Conservation (phyloP, 352 stramenopile genomes). For the Stephanocyclus meneghinianus region DNA sequence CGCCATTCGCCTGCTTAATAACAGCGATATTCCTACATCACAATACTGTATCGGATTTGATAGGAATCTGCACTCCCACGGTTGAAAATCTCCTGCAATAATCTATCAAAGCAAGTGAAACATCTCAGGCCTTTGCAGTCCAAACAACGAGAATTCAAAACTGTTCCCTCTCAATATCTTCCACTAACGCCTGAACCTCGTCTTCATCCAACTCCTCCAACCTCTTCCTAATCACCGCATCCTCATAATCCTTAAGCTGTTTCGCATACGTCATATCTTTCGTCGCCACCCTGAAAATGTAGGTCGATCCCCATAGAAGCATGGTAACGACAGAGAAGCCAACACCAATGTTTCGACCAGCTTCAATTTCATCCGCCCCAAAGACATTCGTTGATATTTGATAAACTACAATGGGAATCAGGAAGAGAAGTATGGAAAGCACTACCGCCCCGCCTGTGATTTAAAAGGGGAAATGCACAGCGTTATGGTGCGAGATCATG, state of each 20-base stretch:
- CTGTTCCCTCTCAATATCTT: constrained; percentile 75
- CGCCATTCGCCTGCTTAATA: neutral
- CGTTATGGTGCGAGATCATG: neutral
- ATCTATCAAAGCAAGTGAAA: neutral
- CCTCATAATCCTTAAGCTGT: constrained; percentile 85
- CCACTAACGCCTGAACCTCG: constrained; percentile 80
- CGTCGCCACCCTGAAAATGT: constrained; percentile 83
- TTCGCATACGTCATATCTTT: constrained; percentile 86
- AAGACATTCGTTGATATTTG: constrained; percentile 61
- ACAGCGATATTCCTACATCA: neutral
- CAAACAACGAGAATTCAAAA: constrained; percentile 28
- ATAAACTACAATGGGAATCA: constrained; percentile 74
- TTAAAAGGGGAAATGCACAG: neutral
- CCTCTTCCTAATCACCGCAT: constrained; percentile 83
- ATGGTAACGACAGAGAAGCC: constrained; percentile 76
- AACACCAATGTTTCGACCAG: constrained; percentile 58
- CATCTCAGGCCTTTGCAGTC: neutral
- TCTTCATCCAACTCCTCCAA: constrained; percentile 84
- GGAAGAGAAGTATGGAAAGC: constrained; percentile 70
- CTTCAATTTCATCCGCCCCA: constrained; percentile 71
- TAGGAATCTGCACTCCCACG: too few relatives aligned
- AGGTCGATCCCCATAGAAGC: constrained; percentile 77
- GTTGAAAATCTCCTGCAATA: too few relatives aligned
- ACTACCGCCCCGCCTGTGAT: constrained; percentile 64
- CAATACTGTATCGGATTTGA: neutral